Base-by-base conservation (phyloP, 768 basidiomycete genomes). In the Boletus vinaceobasis region DNA sequence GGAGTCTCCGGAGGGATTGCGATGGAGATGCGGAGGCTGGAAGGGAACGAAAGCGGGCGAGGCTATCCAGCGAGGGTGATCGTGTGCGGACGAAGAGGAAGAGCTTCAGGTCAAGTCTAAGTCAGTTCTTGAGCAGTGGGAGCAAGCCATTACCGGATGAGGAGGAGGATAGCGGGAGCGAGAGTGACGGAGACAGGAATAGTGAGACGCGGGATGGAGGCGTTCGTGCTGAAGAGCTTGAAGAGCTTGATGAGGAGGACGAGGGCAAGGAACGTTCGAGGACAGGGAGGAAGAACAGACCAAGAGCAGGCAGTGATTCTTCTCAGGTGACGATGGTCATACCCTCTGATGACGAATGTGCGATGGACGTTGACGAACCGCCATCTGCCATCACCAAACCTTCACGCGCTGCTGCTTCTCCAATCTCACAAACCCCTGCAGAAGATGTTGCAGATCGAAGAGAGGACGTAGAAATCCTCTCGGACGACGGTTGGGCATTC, bases 41-140 rank as follows among this genome's bases (percentile, higher is more conserved):
- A 21, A 70, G 69, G 26, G 69, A 58, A 43, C 55, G 61, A 56
- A 85, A 81, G 70, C 78, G 75, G 36, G 51, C 69, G 45, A 63
- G 62, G 43, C 17, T 68, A 44, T 60, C 57, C 7, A 49, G 1
- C 29, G 68, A 65, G 15, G 33, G 32, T 0, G 51, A 43, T 43
- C 44, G 38, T 10, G 39, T 29, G 21, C 57, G 31, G 32, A 46
- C 4, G n/a, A 62, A 64, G 40, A 65, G 59, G 55, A 65, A 71
- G 55, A 73, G 65, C 32, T 68, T 88, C 48, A 74, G 79, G 51
- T 74, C 70, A 48, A 77, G 68, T 48, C 62, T 90, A 53, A 75
- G 71, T 42, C 77, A 70, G 11, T 89, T 85, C 71, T 78, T 84
- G 11, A 74, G 82, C 58, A 65, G 65, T 35, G 83, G 82, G 37